These are phyloP conservation scores for Hypoxylon subgilvum DNA, from an alignment of 495 filamentous ascomycete species.

Conservation along the genomic window DNA sequence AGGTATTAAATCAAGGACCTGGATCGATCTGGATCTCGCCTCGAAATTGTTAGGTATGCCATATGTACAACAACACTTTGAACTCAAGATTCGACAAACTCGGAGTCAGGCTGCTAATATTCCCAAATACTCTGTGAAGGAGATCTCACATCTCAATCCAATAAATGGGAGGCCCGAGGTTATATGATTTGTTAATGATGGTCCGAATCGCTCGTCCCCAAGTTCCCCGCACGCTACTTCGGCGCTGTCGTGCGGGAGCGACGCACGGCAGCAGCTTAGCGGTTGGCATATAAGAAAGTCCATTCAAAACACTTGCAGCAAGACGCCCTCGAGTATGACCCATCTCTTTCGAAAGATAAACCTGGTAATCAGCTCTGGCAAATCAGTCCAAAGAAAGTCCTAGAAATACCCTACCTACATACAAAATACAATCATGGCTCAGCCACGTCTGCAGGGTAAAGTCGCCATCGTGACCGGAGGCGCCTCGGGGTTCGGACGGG, in stretches of 20 bases:
- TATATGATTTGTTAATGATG: too few relatives aligned
- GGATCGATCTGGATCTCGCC: too few relatives aligned
- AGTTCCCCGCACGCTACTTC: conserved; percentile 36
- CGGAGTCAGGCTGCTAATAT: too few relatives aligned
- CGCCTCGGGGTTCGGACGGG: conserved; percentile 65
- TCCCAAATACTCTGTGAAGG: too few relatives aligned
- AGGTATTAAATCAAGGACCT: too few relatives aligned
- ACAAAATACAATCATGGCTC: conserved; percentile 22
- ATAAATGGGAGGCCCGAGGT: conserved; percentile 17
- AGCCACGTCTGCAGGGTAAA: conserved; percentile 52
- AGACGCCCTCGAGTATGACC: background rate
- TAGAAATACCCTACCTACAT: background rate
- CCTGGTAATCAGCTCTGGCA: background rate
- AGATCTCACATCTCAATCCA: background rate
- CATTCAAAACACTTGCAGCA: background rate
- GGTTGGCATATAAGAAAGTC: background rate
- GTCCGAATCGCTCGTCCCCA: conserved; percentile 18
- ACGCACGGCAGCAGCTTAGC: background rate
- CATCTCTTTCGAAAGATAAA: too few relatives aligned
- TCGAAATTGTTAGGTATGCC: too few relatives aligned
- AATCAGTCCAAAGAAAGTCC: too few relatives aligned
- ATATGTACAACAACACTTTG: too few relatives aligned
- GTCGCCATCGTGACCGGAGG: conserved; percentile 61
- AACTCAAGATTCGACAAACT: background rate
- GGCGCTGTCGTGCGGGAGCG: background rate